Evolutionary conservation across 2,329 filamentous ascomycete species (phyloP).

Genomic region (Diaporthe citrichinensis): DNA sequence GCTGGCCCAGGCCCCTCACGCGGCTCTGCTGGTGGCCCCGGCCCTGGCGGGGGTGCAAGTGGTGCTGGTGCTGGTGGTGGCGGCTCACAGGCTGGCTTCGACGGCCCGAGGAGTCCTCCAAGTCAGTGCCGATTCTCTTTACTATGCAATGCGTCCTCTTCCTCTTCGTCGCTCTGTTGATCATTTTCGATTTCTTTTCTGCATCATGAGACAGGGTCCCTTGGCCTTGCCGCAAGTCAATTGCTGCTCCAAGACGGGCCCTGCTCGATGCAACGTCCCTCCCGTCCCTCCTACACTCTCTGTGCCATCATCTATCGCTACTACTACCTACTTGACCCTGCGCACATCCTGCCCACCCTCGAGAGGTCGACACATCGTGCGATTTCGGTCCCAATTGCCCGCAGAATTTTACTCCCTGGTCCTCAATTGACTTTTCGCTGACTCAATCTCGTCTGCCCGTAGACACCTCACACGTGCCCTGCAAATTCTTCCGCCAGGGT

Average conservation of each 20-base stretch:
- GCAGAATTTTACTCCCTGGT: slow-evolving; percentile 9
- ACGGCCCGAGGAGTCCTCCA: slow-evolving; percentile 74
- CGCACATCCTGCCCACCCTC: background rate
- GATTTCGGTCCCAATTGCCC: background rate
- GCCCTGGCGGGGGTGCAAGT: background rate
- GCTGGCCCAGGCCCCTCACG: slow-evolving; percentile 41
- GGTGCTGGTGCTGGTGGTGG: slow-evolving; percentile 2
- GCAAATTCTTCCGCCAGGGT: slow-evolving; percentile 99
- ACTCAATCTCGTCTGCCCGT: slow-evolving; percentile 39
- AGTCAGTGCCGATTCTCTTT: slow-evolving; percentile 61
- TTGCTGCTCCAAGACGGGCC: slow-evolving; percentile 8
- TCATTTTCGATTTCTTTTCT: background rate
- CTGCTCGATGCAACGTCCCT: slow-evolving; percentile 15
- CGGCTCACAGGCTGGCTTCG: slow-evolving; percentile 57
- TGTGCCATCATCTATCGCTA: background rate
- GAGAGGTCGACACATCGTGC: background rate
- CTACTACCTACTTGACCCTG: background rate
- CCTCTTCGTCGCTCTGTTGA: background rate
- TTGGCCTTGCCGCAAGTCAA: background rate
- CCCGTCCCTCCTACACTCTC: background rate
- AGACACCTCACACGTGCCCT: slow-evolving; percentile 98
- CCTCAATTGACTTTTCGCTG: slow-evolving; percentile 34
- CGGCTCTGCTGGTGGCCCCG: background rate
- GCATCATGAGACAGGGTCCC: background rate
- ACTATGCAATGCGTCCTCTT: background rate